These are phyloP conservation scores for Claviceps citrina DNA, from an alignment of 2,329 filamentous ascomycete genomes.

Conservation along the genomic window DNA sequence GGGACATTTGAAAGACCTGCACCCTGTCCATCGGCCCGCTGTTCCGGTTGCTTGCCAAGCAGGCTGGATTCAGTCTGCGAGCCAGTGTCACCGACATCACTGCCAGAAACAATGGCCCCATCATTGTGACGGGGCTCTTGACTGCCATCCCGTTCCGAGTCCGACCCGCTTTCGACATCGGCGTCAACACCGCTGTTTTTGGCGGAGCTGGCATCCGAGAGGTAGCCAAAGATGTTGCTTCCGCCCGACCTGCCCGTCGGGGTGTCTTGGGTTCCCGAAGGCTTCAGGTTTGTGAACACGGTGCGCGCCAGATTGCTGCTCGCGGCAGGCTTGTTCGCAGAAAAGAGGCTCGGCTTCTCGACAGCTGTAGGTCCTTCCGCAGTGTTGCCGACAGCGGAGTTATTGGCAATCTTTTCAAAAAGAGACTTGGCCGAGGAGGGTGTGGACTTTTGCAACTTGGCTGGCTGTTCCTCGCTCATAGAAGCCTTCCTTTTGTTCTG, in stretches of 20 bases:
- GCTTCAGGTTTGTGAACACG: conserved; percentile 27
- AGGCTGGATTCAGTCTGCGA: conserved; percentile 14
- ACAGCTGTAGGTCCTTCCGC: conserved; percentile 13
- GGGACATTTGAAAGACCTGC: conserved; percentile 21
- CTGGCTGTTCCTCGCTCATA: conserved; percentile 29
- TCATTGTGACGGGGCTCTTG: conserved; percentile 29
- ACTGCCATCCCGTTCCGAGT: conserved; percentile 27
- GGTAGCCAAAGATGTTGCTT: conserved; percentile 43
- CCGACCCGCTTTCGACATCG: conserved; percentile 30
- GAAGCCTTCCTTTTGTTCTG: conserved; percentile 41
- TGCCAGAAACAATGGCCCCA: conserved; percentile 27
- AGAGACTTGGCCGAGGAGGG: conserved; percentile 39
- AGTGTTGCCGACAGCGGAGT: conserved; percentile 17
- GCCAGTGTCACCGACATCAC: conserved; percentile 25
- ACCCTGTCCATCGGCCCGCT: conserved; percentile 10
- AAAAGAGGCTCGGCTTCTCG: conserved; percentile 19
- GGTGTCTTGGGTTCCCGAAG: conserved; percentile 11
- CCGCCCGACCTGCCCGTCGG: conserved; percentile 16
- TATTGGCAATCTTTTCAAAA: conserved; percentile 43
- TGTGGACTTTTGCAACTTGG: conserved; percentile 35
- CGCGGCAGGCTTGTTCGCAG: conserved; percentile 18
- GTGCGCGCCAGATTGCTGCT: conserved; percentile 27
- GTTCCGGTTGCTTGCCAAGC: conserved; percentile 19
- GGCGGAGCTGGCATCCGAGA: conserved; percentile 40
- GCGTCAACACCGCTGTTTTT: conserved; percentile 38